Conservation (phyloP, 148 eudicot genomes). For the Rhododendron griersonianum region DNA sequence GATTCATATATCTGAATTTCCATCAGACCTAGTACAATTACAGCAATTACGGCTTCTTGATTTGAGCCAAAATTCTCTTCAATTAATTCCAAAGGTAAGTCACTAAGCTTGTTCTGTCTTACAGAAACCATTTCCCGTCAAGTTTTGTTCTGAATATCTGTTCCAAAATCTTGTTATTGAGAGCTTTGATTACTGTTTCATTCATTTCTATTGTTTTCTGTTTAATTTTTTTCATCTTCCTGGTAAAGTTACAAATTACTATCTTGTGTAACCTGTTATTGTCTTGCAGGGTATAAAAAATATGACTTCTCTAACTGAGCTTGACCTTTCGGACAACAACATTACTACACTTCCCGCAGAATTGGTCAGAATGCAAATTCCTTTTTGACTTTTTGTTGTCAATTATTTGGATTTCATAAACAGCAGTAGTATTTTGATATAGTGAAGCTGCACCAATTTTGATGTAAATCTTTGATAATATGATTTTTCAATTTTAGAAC, state of each 20-base stretch:
- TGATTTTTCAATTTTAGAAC: neutral
- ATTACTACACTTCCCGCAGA: slow-evolving; percentile 69
- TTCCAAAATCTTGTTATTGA: neutral
- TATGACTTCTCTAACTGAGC: slow-evolving; percentile 71
- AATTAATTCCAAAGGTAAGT: slow-evolving; percentile 54
- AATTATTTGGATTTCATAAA: neutral
- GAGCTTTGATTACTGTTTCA: neutral
- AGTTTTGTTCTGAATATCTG: neutral
- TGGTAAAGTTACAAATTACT: neutral
- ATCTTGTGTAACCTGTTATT: neutral
- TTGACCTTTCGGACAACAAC: slow-evolving; percentile 80
- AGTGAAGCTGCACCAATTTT: neutral
- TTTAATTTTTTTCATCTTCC: neutral
- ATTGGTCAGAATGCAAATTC: slow-evolving; percentile 50
- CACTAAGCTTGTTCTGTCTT: slow-evolving; percentile 1
- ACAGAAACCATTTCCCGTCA: neutral
- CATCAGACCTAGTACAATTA: slow-evolving; percentile 49
- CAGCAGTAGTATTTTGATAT: neutral
- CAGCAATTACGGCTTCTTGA: slow-evolving; percentile 73
- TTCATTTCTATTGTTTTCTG: neutral
- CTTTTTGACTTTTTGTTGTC: neutral
- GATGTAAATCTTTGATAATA: neutral
- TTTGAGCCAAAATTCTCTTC: slow-evolving; percentile 75
- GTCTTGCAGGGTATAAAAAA: slow-evolving; percentile 65
- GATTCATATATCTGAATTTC: slow-evolving; percentile 65